phyloP scores from a whole-genome alignment of 768 basidiomycete genomes.

The Leccinum subgranulosum region DNA sequence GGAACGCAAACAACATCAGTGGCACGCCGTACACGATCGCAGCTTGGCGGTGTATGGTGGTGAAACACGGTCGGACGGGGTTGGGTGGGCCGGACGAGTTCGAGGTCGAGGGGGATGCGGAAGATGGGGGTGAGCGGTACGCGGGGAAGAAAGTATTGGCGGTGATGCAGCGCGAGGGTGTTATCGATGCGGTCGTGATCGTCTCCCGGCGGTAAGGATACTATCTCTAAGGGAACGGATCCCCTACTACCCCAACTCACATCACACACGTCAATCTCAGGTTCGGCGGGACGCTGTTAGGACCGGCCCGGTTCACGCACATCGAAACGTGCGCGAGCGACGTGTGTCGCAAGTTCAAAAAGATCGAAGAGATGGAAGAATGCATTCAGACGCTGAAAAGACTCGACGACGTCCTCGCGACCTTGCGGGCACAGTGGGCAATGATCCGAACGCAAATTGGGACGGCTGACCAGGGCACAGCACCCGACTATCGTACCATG shows the following conservation, averaged over 20 bases:
- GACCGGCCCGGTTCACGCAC: constrained; percentile 72
- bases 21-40: constrained; percentile 58
- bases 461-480: constrained; percentile 13
- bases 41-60: constrained; percentile 77
- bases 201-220: constrained; percentile 76
- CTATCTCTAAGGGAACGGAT: not conserved
- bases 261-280: constrained; percentile 33
- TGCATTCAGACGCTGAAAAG: constrained; percentile 51
- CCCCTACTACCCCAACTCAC: not conserved
- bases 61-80: constrained; percentile 63
- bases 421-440: constrained; percentile 47
- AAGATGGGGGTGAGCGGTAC: constrained; percentile 79
- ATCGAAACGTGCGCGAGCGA: constrained; percentile 74
- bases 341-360: constrained; percentile 67
- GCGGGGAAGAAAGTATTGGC: constrained; percentile 60
- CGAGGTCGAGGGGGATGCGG: constrained; percentile 54
- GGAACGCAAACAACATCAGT: not conserved
- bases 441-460: not conserved
- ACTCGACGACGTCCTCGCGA: constrained; percentile 58
- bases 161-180: constrained; percentile 65
- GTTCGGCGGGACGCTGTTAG: constrained; percentile 81
- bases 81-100: constrained; percentile 75
- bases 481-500: constrained; percentile 46
- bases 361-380: constrained; percentile 66
- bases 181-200: constrained; percentile 76